Evolutionary conservation across 2,329 filamentous ascomycete species (phyloP).

Genomic region (Massarina eburnea): DNA sequence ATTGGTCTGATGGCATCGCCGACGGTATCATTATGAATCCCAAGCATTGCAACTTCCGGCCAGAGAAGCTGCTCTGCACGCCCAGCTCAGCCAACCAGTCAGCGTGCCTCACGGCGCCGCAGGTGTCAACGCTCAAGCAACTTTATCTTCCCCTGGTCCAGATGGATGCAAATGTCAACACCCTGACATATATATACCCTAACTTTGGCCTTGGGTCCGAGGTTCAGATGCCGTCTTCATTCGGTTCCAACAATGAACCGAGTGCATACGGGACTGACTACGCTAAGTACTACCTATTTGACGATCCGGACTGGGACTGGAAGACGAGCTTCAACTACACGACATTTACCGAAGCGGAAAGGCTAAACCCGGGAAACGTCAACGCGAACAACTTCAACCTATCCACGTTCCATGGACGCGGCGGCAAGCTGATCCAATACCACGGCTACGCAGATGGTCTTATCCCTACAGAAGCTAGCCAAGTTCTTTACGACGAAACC

Average conservation of each 20-base stretch:
- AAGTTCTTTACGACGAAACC: conserved; percentile 52
- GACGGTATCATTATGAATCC: conserved; percentile 30
- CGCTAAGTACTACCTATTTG: neutral
- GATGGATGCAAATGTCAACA: conserved; percentile 12
- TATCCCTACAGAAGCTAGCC: conserved; percentile 45
- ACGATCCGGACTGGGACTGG: conserved; percentile 27
- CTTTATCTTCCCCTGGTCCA: conserved; percentile 37
- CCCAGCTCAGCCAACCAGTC: neutral
- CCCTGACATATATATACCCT: neutral
- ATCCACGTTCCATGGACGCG: conserved; percentile 3
- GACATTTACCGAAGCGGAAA: conserved; percentile 22
- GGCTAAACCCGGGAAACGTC: neutral
- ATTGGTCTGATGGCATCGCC: conserved; percentile 14
- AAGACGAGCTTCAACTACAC: conserved; percentile 27
- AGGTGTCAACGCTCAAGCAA: conserved; percentile 34
- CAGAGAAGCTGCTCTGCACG: conserved; percentile 2
- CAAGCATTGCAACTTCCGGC: conserved; percentile 13
- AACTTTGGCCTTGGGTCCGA: conserved; percentile 6
- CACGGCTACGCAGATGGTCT: conserved; percentile 13
- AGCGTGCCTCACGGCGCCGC: conserved; percentile 4
- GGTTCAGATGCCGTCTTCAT: neutral
- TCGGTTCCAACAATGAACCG: neutral
- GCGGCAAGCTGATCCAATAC: conserved; percentile 14
- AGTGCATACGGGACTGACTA: conserved; percentile 8
- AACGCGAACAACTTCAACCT: conserved; percentile 8